Percentiles rank a stretch among this genome's conserved stretches.
Conservation (phyloP, 2,329 filamentous ascomycete species). For the Aspergillus eucalypticola region DNA sequence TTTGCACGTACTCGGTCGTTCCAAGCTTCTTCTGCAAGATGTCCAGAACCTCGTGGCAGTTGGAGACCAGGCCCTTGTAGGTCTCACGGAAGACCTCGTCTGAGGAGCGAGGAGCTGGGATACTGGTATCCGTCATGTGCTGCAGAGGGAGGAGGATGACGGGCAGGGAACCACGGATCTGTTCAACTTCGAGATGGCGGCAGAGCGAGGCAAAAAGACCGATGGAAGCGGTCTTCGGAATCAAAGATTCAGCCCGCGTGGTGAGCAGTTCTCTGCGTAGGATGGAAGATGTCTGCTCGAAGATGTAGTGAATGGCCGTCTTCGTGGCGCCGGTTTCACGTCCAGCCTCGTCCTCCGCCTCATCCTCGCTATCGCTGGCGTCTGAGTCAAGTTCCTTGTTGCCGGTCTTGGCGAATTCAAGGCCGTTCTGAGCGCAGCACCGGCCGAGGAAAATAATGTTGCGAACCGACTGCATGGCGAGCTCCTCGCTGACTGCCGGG, state of each 20-base stretch:
- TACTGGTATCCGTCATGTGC: constrained; percentile 78
- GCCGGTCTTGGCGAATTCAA: constrained; percentile 45
- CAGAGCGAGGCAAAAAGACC: constrained; percentile 71
- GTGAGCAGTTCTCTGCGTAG: constrained; percentile 73
- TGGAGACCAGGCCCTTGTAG: constrained; percentile 70
- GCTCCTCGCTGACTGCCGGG: constrained; percentile 65
- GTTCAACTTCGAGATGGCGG: constrained; percentile 58
- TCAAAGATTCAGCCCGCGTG: constrained; percentile 61
- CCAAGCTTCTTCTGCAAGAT: constrained; percentile 83
- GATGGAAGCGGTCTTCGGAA: constrained; percentile 74
- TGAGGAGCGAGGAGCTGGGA: constrained; percentile 68
- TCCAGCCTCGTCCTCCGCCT: constrained; percentile 44
- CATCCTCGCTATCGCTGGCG: constrained; percentile 45
- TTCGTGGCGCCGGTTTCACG: constrained; percentile 34
- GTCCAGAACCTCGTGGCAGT: constrained; percentile 76
- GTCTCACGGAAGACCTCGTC: constrained; percentile 68
- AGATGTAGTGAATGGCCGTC: constrained; percentile 69
- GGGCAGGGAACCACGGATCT: constrained; percentile 64
- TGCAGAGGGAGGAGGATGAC: constrained; percentile 69
- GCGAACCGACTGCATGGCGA: constrained; percentile 77
- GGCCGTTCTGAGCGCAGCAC: constrained; percentile 60
- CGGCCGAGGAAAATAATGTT: constrained; percentile 80
- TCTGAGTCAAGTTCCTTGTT: constrained; percentile 41
- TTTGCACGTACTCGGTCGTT: constrained; percentile 65
- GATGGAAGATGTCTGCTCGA: constrained; percentile 75